Conservation (phyloP, 352 stramenopile genomes). For the Blastocystis sp. region DNA sequence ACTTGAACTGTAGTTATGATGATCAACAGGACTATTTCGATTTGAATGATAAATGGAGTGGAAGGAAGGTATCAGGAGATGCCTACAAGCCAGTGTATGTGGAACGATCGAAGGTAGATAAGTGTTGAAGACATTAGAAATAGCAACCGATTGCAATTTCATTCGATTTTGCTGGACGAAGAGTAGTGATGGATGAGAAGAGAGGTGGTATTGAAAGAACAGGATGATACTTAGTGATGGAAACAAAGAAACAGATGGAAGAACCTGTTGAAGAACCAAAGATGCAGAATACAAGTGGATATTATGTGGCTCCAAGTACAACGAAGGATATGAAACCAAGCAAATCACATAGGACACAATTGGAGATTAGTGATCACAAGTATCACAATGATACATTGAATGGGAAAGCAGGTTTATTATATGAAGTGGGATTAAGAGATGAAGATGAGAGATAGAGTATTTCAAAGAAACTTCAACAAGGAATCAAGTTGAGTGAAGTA, state of each 20-base stretch:
- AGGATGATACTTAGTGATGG: not conserved
- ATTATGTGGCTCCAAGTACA: conserved; percentile 24
- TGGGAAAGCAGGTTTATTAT: conserved; percentile 20
- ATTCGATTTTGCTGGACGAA: conserved; percentile 31
- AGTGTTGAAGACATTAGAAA: not conserved
- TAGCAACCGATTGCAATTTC: conserved; percentile 56
- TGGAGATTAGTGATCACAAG: not conserved
- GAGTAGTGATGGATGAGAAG: conserved; percentile 34
- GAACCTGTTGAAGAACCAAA: not conserved
- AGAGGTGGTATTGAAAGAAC: not conserved
- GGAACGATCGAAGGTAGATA: conserved; percentile 6
- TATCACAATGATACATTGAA: conserved; percentile 36
- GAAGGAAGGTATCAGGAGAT: not conserved
- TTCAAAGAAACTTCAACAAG: conserved; percentile 19
- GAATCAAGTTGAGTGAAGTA: conserved; percentile 48
- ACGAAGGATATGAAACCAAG: too few species aligned
- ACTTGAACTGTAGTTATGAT: not conserved
- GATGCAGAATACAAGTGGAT: not conserved
- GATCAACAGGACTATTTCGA: conserved; percentile 57
- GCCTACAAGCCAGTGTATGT: conserved; percentile 40
- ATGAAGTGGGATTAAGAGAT: not conserved
- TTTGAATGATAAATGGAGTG: conserved; percentile 21
- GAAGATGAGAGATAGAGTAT: not conserved
- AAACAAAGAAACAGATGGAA: not conserved
- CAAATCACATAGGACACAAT: not conserved